A percentile compares a stretch with the other conserved stretches of the same genome.
Evolutionary conservation across 352 stramenopile species (phyloP).

Genomic region (Globisporangium solare): DNA sequence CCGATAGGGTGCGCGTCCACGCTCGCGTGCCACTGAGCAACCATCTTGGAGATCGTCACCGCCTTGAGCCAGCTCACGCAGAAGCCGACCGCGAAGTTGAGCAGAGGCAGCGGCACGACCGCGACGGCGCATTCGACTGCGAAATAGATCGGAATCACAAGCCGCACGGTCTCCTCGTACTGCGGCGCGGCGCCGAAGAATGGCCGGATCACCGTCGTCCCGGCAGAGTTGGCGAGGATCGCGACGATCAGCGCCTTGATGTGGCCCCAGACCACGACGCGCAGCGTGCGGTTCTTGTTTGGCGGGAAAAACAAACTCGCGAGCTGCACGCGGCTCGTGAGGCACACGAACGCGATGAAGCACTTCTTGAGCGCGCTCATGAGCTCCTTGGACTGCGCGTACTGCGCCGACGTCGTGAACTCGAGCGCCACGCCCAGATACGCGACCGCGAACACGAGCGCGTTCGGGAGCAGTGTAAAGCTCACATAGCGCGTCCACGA

Average conservation of each 20-base stretch:
- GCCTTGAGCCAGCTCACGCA: constrained; percentile 72
- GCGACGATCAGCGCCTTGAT: constrained; percentile 43
- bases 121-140: constrained; percentile 36
- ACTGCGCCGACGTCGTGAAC: constrained; percentile 46
- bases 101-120: constrained; percentile 31
- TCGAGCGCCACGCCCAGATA: constrained; percentile 41
- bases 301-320: constrained; percentile 33
- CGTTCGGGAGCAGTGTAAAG: constrained; percentile 26
- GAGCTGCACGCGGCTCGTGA: constrained; percentile 44
- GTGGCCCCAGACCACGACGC: constrained; percentile 24
- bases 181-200: constrained; percentile 48
- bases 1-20: constrained; percentile 40
- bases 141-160: constrained; percentile 60
- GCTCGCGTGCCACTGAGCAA: constrained; percentile 45
- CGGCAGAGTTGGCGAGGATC: constrained; percentile 56
- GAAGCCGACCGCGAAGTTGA: constrained; percentile 51
- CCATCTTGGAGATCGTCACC: constrained; percentile 61
- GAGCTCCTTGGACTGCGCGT: constrained; percentile 39
- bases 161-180: constrained; percentile 50
- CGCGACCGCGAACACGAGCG: constrained; percentile 35
- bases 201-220: constrained; percentile 58
- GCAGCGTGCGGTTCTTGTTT: constrained; percentile 30
- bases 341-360: constrained; percentile 62
- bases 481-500: not conserved
- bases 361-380: constrained; percentile 42